Percentiles rank a stretch among this genome's conserved stretches.
Evolutionary conservation across 345 rosid genomes (phyloP).

Genomic region (Kernera saxatilis): DNA sequence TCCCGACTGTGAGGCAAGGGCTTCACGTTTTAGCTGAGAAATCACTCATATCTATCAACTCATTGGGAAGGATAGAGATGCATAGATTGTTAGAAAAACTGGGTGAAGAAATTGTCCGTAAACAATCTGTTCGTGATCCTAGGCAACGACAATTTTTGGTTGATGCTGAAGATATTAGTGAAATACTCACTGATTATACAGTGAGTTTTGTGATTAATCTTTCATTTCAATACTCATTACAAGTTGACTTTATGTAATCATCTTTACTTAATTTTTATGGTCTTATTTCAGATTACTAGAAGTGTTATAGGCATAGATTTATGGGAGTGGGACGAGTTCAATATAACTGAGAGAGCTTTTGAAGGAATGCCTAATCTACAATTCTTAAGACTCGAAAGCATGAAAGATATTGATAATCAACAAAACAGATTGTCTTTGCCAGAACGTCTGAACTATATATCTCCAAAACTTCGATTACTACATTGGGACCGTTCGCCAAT

Average conservation of each 20-base stretch:
- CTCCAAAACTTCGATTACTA: neutral
- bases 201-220: neutral
- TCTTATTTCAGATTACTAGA: neutral
- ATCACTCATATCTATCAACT: neutral
- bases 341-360: neutral
- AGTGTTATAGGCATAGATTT: neutral
- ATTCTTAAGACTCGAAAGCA: too few species aligned
- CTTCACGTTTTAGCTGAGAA: neutral
- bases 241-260: too few species aligned
- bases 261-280: neutral
- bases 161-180: neutral
- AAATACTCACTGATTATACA: neutral
- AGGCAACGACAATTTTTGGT: neutral
- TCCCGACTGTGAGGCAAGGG: neutral
- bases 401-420: too few species aligned
- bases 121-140: neutral
- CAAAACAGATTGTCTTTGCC: too few species aligned
- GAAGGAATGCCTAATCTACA: neutral
- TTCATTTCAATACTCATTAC: too few species aligned
- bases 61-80: neutral
- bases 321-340: neutral
- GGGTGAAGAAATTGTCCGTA: neutral
- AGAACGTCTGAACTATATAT: too few species aligned
- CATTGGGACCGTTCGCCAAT: neutral
- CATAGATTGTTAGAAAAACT: neutral